Percentiles rank a stretch among this genome's conserved stretches.
These are phyloP conservation scores for Dothistroma pini DNA, from an alignment of 2,329 filamentous ascomycete species.

Conservation along the genomic window DNA sequence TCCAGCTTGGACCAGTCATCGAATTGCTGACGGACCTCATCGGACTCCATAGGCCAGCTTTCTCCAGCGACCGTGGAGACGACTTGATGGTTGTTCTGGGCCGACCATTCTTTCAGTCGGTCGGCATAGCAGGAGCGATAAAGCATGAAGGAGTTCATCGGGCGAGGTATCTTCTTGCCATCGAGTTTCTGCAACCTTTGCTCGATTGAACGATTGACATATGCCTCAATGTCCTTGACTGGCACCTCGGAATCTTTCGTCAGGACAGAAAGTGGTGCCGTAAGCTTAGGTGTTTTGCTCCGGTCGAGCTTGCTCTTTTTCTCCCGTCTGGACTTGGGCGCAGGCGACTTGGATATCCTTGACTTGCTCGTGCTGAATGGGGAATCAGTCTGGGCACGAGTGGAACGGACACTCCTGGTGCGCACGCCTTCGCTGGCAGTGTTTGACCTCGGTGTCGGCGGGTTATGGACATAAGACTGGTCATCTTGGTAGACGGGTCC, in stretches of 20 bases:
- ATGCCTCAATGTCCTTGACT: slow-evolving; percentile 73
- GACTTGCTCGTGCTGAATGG: slow-evolving; percentile 34
- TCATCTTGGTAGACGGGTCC: slow-evolving; percentile 25
- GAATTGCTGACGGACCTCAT: slow-evolving; percentile 70
- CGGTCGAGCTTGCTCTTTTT: slow-evolving; percentile 44
- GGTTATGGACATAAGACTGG: slow-evolving; percentile 32
- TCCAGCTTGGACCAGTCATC: slow-evolving; percentile 76
- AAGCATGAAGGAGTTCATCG: slow-evolving; percentile 98
- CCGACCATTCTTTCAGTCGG: slow-evolving; percentile 73
- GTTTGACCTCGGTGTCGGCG: slow-evolving; percentile 45
- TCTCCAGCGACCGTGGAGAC: slow-evolving; percentile 83
- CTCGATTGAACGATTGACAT: slow-evolving; percentile 68
- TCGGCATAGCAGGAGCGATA: slow-evolving; percentile 93
- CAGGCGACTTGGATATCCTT: slow-evolving; percentile 34
- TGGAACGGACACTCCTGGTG: slow-evolving; percentile 40
- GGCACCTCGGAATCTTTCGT: slow-evolving; percentile 62
- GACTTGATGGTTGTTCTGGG: slow-evolving; percentile 88
- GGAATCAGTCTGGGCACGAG: slow-evolving; percentile 33
- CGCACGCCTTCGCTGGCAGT: slow-evolving; percentile 40
- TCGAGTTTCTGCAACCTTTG: slow-evolving; percentile 65
- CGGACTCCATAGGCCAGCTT: slow-evolving; percentile 79
- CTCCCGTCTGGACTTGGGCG: slow-evolving; percentile 40
- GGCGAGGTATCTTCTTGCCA: slow-evolving; percentile 72
- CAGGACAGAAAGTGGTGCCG: slow-evolving; percentile 66
- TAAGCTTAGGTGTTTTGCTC: slow-evolving; percentile 53